Base-by-base conservation (phyloP, 2,329 filamentous ascomycete genomes). In the Monosporascus cannonballus region DNA sequence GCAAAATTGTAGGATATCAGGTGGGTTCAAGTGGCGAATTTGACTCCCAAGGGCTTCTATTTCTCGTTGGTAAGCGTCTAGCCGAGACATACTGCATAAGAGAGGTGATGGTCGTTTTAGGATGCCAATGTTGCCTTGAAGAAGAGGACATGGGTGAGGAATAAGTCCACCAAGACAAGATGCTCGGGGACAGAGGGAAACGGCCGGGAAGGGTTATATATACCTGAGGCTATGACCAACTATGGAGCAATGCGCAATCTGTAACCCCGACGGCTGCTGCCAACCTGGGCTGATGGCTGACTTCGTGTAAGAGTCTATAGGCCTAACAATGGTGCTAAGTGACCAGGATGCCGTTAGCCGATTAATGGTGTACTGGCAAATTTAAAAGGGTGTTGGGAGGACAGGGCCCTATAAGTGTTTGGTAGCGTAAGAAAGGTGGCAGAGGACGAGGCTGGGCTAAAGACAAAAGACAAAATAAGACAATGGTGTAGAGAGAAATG, bases 1-100 rank as follows among this genome's bases (percentile, higher is more conserved):
- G 73, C 83, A 87, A 76, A 85, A 86, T 69, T 89, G 84, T 61
- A 86, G 76, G 66, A 85, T 76, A 73, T 89, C 84, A 68, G 74
- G 63, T 49, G 84, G 83, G 57, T 81, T 75, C 61, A 77, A 69
- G 64, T 79, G 77, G 60, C 77, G 72, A 61, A 86, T 71, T 69
- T 86, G 77, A 71, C 77, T 76, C 66, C 81, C 81, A 68, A 87
- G 80, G 64, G 77, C 75, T 69, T 83, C 75, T 71, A 85, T 81
- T 70, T 85, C 80, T 71, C 80, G 75, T 68, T 76, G 73, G 72
- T 85, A 81, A 75, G 78, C 71, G 67, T 72, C 64, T 64, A 78
- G 76, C 54, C 80, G 71, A 65, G 73, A 73, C 72, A 76, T 75
- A 58, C 56, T 55, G 55, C 48, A 48, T 47, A 36, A 51, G 9